Conservation (phyloP, 2,329 filamentous ascomycete genomes). For the Capronia coronata region DNA sequence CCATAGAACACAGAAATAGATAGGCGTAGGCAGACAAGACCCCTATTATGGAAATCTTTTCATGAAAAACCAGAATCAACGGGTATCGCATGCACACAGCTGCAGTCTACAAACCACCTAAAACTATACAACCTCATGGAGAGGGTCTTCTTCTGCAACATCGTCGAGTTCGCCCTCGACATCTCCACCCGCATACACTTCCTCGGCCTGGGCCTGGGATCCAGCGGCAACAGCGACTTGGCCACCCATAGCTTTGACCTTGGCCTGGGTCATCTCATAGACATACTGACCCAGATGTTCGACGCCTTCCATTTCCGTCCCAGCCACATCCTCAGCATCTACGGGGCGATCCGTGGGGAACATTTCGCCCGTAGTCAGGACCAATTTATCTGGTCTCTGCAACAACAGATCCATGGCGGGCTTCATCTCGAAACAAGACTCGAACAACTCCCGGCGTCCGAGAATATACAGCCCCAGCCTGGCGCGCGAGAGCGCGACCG, state of each 20-base stretch:
- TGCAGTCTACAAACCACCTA: background rate
- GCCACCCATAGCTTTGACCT: conserved; percentile 52
- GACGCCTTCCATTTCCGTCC: conserved; percentile 73
- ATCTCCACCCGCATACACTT: conserved; percentile 33
- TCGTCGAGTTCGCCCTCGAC: conserved; percentile 35
- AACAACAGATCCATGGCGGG: conserved; percentile 77
- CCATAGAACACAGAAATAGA: no score
- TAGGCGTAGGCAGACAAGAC: no score
- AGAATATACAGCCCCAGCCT: conserved; percentile 87
- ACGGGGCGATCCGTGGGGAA: conserved; percentile 53
- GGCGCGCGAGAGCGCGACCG: conserved; percentile 87
- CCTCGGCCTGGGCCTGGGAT: no score
- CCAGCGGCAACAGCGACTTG: conserved; percentile 35
- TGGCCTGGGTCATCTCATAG: conserved; percentile 83
- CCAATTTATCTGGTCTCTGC: conserved; percentile 70
- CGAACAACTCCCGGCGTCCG: conserved; percentile 80
- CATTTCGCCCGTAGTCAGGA: conserved; percentile 77
- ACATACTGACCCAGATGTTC: conserved; percentile 96
- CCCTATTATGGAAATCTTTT: no score
- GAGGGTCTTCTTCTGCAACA: conserved; percentile 31
- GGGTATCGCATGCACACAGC: background rate
- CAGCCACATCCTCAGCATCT: conserved; percentile 11
- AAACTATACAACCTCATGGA: conserved; percentile 20
- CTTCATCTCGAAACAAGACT: conserved; percentile 77
- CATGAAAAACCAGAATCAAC: background rate